phyloP scores from a whole-genome alignment of 192 early-diverging fungal species.

The Entrophospora sp. region DNA sequence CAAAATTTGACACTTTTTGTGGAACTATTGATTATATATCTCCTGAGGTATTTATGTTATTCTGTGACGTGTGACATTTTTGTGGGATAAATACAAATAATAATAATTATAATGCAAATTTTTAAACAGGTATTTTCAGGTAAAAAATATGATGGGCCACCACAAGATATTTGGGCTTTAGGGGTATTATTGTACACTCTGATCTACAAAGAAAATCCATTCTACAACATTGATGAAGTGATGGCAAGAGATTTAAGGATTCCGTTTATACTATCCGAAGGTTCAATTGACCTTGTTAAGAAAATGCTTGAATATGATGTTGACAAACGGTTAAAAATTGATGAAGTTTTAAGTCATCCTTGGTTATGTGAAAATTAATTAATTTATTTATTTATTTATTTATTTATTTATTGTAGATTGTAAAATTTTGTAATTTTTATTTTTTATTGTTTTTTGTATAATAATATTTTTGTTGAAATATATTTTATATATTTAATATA shows the following conservation, averaged over 20 bases:
- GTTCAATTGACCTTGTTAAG: conserved; percentile 52
- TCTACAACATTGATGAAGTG: conserved; percentile 60
- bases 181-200: conserved; percentile 71
- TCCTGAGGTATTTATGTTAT: no score
- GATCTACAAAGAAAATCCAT: conserved; percentile 64
- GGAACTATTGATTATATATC: conserved; percentile 72
- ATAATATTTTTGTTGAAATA: no score
- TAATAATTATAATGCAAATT: no score
- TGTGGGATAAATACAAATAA: neutral
- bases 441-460: no score
- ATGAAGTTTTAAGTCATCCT: no score
- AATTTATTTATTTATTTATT: no score
- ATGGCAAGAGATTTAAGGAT: conserved; percentile 45
- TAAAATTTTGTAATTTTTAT: no score
- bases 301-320: conserved; percentile 68
- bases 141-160: conserved; percentile 60
- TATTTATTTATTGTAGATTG: no score
- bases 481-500: no score
- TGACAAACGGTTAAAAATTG: no score
- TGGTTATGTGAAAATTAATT: no score
- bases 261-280: conserved; percentile 47
- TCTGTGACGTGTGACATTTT: neutral
- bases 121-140: conserved; percentile 35
- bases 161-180: conserved; percentile 78
- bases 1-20: conserved; percentile 57